These are phyloP conservation scores for Crithidia thermophila DNA, from an alignment of 208 protist genomes.

Conservation along the genomic window DNA sequence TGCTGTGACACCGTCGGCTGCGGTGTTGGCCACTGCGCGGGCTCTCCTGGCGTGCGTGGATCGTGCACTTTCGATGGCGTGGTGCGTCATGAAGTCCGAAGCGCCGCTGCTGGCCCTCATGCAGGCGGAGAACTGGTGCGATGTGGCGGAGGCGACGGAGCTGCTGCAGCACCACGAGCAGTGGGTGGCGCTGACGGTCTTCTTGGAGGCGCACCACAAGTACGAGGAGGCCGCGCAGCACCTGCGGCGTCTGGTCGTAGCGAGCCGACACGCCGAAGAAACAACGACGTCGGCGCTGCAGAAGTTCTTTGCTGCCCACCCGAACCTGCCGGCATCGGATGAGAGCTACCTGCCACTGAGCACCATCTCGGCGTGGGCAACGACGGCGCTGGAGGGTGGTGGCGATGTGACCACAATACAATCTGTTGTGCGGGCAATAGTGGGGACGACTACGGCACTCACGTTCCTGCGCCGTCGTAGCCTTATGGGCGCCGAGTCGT, in stretches of 20 bases:
- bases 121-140: constrained; percentile 40
- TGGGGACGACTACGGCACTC: constrained; percentile 17
- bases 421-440: not conserved
- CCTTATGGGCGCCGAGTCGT: not conserved
- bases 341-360: constrained; percentile 14
- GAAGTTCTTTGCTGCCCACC: constrained; percentile 7
- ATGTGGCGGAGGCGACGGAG: constrained; percentile 25
- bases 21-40: constrained; percentile 3
- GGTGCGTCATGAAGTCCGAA: constrained; percentile 36
- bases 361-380: constrained; percentile 2
- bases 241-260: constrained; percentile 20
- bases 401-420: not conserved
- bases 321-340: not conserved
- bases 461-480: constrained; percentile 22
- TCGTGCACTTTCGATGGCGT: constrained; percentile 54
- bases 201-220: constrained; percentile 31
- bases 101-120: constrained; percentile 57
- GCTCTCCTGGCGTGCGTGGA: constrained; percentile 36
- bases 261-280: not conserved
- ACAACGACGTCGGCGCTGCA: not conserved
- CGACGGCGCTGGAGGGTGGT: not conserved
- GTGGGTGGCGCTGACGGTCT: constrained; percentile 54
- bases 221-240: constrained; percentile 30
- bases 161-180: constrained; percentile 44
- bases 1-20: too few species aligned